Conservation (phyloP, 495 filamentous ascomycete genomes). For the Chaetomium fimeti region DNA sequence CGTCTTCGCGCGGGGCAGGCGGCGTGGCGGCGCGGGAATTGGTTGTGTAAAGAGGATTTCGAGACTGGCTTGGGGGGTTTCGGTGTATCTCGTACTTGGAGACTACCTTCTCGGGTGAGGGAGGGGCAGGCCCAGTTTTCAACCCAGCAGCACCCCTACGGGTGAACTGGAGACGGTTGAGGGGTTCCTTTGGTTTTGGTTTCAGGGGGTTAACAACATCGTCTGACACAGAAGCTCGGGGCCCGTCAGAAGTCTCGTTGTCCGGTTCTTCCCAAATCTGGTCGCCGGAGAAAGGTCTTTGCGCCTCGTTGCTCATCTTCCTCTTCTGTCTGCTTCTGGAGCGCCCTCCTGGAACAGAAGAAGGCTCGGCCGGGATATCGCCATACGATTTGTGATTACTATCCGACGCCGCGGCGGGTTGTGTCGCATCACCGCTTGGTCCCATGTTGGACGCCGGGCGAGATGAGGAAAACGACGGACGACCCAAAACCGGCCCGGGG, state of each 20-base stretch:
- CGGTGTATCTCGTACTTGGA: conserved; percentile 71
- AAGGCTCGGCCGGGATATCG: conserved; percentile 26
- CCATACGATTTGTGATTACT: conserved; percentile 34
- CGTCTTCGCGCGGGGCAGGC: conserved; percentile 32
- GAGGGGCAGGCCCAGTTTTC: conserved; percentile 18
- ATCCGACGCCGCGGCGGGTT: conserved; percentile 25
- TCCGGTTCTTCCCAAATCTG: conserved; percentile 88
- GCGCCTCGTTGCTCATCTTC: conserved; percentile 57
- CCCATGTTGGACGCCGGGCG: conserved; percentile 24
- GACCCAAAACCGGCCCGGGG: conserved; percentile 24
- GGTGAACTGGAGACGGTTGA: conserved; percentile 56
- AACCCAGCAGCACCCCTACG: conserved; percentile 30
- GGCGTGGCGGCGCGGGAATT: conserved; percentile 52
- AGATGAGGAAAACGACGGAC: conserved; percentile 34
- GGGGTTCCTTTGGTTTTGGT: conserved; percentile 58
- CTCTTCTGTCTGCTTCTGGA: conserved; percentile 53
- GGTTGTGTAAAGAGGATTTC: conserved; percentile 67
- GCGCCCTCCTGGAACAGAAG: conserved; percentile 31
- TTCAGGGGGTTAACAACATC: conserved; percentile 35
- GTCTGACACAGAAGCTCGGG: conserved; percentile 17
- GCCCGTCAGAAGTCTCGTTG: conserved; percentile 31
- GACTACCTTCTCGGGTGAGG: conserved; percentile 52
- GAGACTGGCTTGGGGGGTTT: conserved; percentile 73
- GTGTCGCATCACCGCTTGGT: conserved; percentile 28
- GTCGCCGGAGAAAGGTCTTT: conserved; percentile 64